Base-by-base conservation (phyloP, 495 filamentous ascomycete species). In the Darksidea phi region DNA sequence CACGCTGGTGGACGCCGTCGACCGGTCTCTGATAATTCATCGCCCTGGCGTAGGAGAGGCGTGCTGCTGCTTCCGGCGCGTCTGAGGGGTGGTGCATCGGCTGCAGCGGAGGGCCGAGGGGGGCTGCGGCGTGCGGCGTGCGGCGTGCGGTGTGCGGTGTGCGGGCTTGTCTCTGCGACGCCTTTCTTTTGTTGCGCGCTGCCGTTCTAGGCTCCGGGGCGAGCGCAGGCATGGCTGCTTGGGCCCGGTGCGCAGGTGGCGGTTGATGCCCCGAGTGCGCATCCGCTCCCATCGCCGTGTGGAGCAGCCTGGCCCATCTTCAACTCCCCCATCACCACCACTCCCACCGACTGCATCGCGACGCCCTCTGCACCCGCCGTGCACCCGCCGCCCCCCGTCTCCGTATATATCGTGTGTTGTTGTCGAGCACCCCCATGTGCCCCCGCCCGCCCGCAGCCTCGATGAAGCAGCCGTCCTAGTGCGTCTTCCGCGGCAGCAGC, bases 391-490 rank as follows among this genome's bases (percentile, higher is more conserved):
- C 34, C 26, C 21, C 37, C 41, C 47, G 47, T 18, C 47, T 46
- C n/a, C 25, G 24, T 17, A 23, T 8, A 6, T 21, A 28, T 25
- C 11, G 43, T 46, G 47, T 36, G 32, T 24, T 3, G 48, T 24
- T 25, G 41, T 20, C n/a, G 2, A 38, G 17, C 46, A 25, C 41
- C 20, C 20, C 26, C 26, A 24, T 43, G n/a, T 25, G 49, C 53
- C 47, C 48, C 57, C 54, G 61, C 45, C 32, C 51, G 43, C 26
- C 46, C 52, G 17, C 26, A 50, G 13, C 26, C 55, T 59, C 61
- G 36, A 64, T 64, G 61, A 64, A 59, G 54, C 41, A 43, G 41
- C 48, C 61, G 36, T 57, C 48, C 53, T 48, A 48, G 51, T 24
- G 34, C 54, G 18, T 46, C 45, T 58, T 20, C 41, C 15, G 13